These are phyloP conservation scores for Camellia sinensis DNA, from an alignment of 148 eudicot species.

Conservation along the genomic window DNA sequence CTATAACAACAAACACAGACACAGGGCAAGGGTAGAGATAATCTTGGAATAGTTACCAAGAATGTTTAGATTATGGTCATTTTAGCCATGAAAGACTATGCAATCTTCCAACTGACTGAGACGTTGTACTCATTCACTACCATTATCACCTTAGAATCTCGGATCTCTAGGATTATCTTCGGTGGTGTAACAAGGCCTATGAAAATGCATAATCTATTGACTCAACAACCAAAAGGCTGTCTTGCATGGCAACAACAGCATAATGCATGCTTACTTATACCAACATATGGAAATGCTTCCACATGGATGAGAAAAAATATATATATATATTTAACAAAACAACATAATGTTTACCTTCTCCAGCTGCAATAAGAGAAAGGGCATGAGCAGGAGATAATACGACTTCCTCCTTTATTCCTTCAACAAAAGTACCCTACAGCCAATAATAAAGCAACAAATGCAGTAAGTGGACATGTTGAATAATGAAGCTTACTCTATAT, in stretches of 20 bases:
- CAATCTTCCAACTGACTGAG: neutral
- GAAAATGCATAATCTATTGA: neutral
- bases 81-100: neutral
- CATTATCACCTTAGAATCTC: neutral
- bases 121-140: no score
- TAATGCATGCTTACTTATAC: neutral
- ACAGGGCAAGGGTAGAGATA: neutral
- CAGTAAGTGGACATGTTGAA: neutral
- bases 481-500: neutral
- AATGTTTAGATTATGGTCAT: neutral
- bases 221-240: neutral
- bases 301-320: conserved; percentile 1
- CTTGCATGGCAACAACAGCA: neutral
- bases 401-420: conserved; percentile 98
- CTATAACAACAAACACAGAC: neutral
- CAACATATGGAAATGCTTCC: neutral
- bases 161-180: neutral
- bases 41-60: neutral
- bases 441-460: conserved; percentile 16
- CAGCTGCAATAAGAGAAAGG: conserved; percentile 95
- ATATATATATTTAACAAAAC: neutral
- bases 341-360: conserved; percentile 66
- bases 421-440: conserved; percentile 86
- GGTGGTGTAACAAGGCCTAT: neutral
- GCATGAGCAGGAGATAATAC: conserved; percentile 99